phyloP scores from a whole-genome alignment of 2,329 filamentous ascomycete species.

The Paramyrothecium roridum region DNA sequence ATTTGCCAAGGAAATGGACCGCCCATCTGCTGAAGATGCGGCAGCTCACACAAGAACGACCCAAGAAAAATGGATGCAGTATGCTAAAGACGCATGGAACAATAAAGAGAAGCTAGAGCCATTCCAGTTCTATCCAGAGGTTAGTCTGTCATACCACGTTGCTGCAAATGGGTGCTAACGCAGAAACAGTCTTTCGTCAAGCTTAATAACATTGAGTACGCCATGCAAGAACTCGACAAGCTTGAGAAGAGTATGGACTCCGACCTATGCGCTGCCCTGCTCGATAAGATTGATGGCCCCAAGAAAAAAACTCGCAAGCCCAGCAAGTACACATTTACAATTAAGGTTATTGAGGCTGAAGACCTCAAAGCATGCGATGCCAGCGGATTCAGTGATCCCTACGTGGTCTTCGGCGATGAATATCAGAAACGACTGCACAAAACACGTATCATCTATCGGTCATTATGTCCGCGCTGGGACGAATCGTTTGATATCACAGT shows the following conservation, averaged over 20 bases:
- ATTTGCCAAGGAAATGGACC: conserved; percentile 91
- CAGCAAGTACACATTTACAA: conserved; percentile 94
- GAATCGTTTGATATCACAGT: conserved; percentile 96
- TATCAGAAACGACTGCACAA: conserved; percentile 96
- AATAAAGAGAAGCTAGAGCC: conserved; percentile 92
- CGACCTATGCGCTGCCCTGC: conserved; percentile 80
- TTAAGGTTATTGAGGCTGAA: conserved; percentile 97
- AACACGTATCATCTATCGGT: conserved; percentile 86
- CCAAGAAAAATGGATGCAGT: conserved; percentile 89
- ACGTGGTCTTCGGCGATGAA: conserved; percentile 94
- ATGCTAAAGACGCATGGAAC: conserved; percentile 90
- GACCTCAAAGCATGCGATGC: conserved; percentile 98
- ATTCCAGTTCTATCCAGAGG: conserved; percentile 94
- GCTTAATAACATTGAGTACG: conserved; percentile 95
- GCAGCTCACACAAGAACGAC: conserved; percentile 73
- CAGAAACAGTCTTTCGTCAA: conserved; percentile 81
- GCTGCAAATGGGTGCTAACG: conserved; percentile 20
- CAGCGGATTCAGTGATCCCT: conserved; percentile 90
- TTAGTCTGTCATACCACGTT: conserved; percentile 35
- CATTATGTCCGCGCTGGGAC: conserved; percentile 93
- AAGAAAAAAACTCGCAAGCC: conserved; percentile 62
- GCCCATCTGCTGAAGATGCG: conserved; percentile 82
- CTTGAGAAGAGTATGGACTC: conserved; percentile 88
- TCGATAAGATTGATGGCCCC: conserved; percentile 71
- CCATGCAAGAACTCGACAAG: conserved; percentile 86